phyloP scores from a whole-genome alignment of 176 grass and related monocot species.

The Elymus sibiricus region DNA sequence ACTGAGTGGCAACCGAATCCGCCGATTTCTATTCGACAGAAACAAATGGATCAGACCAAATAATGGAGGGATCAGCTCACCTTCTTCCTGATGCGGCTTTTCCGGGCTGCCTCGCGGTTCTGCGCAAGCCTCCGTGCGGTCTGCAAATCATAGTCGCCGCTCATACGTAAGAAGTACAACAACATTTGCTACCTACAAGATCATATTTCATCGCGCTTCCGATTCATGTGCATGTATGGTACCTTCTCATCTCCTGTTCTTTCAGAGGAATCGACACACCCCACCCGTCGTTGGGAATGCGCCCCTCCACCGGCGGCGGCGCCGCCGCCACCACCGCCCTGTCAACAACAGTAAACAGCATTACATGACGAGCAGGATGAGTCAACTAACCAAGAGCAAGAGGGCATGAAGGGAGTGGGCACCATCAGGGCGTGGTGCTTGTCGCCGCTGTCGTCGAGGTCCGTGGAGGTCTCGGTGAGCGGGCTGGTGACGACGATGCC shows the following conservation, averaged over 20 bases:
- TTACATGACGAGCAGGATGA: neutral
- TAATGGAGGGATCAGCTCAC: constrained; percentile 9
- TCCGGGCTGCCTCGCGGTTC: constrained; percentile 84
- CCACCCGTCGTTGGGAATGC: constrained; percentile 13
- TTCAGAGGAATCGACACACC: constrained; percentile 39
- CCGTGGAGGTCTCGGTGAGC: constrained; percentile 61
- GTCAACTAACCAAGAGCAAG: too few relatives aligned
- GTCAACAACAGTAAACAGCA: neutral
- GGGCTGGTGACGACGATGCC: constrained; percentile 60
- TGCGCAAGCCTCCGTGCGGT: constrained; percentile 72
- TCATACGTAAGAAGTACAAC: neutral
- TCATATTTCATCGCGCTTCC: neutral
- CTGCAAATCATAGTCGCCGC: constrained; percentile 23
- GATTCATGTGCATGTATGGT: neutral
- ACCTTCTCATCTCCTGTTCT: constrained; percentile 75
- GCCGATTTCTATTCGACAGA: neutral
- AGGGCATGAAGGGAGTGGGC: neutral
- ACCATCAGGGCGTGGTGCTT: constrained; percentile 9
- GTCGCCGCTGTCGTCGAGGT: constrained; percentile 55
- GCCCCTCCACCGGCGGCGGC: neutral
- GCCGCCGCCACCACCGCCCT: neutral
- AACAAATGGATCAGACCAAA: neutral
- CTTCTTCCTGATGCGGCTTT: constrained; percentile 92
- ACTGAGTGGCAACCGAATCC: neutral
- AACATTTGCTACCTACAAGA: neutral